Evolutionary conservation across 129 eudicot species (phyloP), one percentile per base, ranked within the genome.

Genomic region (Centaurea solstitialis): DNA sequence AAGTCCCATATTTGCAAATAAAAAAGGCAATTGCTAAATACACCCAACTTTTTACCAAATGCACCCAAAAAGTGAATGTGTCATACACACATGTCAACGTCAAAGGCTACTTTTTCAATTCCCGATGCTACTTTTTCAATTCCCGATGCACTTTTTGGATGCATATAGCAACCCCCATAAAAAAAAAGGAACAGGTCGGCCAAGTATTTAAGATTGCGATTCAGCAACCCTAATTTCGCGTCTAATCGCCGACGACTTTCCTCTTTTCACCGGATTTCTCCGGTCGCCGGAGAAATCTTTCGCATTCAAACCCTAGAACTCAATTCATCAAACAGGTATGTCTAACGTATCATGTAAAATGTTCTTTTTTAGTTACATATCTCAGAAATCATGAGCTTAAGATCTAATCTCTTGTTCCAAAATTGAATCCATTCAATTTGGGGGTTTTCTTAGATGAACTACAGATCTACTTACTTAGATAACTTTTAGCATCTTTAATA

Each of bases 171-270:
- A n/a, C n/a, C n/a, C n/a, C n/a, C n/a, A n/a, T n/a, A n/a, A n/a
- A n/a, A n/a, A 26, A 26, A 26, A 26, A 0, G 30, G 2, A 47
- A 18, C 20, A 61, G 41, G 20, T 11, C 20, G 57, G 57, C 33
- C 20, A 59, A 62, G 61, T 61, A 76, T 76, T 50, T 18, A 30
- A 76, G 40, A 39, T 7, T 62, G 21, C 62, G 38, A 62, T 39
- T 64, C 62, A 64, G 40, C 37, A 62, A 37, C 80, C 80, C 80
- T 76, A 64, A 20, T 76, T 37, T 62, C 80, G 67, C 73, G 23
- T 13, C 41, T 39, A 64, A 38, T 64, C 62, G 79, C 47, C 79
- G 43, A 30, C 79, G 43, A 30, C 69, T 53, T 75, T 57, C 18
- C 45, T 26, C 24, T 68, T 30, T 28, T 7, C 22, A 28, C 8